Evolutionary conservation across 306 rosid genomes (phyloP), one percentile per base, ranked within the genome.

Genomic region (Clitoria ternatea): DNA sequence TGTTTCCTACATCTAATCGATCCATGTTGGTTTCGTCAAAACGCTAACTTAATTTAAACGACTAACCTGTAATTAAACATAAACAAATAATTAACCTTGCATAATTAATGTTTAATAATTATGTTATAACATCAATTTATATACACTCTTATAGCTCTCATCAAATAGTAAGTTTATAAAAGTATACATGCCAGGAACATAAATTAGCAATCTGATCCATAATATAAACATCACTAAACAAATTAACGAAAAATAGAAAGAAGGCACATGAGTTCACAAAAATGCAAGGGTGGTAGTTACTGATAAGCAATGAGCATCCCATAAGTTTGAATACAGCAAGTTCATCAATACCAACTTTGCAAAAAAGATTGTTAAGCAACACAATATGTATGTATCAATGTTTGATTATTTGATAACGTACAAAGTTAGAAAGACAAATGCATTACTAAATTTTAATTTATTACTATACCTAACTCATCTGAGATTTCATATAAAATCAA

Each of bases 321-420:
- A 43, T 6, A 23, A 43, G 54, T 62, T 35, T 26, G 11, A 18
- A 40, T 57, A 44, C 35, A 56, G 33, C 39, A 55, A 67, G 50
- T 17, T 35, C 36, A 64, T 40, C 56, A 17, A 9, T 3, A 44
- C 75, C 75, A 57, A 47, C 45, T 35, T 45, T 59, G 55, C 27
- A 37, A 67, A 7, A 67, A 12, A 65, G 26, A 24, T 57, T 56
- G 62, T 8, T 35, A 15, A 3, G 11, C 60, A 24, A 43, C 18
- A 59, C 11, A 56, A 59, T 10, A 45, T 45, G 56, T 75, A 23
- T 56, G 32, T 56, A 35, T 40, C 61, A 70, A 47, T 32, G 43
- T 55, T 44, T 65, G 10, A 23, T 69, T 53, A 13, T 15, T 53
- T 5, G 15, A 9, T 15, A 42, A 73, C 27, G 33, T 60, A 56